Conservation (phyloP, 2,329 filamentous ascomycete genomes). For the Colletotrichum paranaense region DNA sequence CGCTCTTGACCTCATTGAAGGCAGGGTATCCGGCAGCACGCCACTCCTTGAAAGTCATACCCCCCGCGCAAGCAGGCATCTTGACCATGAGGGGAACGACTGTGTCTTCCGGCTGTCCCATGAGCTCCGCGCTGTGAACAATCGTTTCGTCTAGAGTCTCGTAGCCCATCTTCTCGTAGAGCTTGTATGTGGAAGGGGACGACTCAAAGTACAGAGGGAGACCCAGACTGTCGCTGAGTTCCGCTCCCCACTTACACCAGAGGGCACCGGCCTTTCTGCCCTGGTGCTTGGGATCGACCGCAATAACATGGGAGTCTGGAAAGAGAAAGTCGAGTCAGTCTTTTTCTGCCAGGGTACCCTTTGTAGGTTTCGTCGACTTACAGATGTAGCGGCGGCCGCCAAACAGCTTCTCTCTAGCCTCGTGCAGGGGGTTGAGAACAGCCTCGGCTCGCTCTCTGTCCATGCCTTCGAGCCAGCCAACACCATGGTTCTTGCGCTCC, state of each 20-base stretch:
- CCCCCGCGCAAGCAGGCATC: slow-evolving; percentile 49
- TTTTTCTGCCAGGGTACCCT: not conserved
- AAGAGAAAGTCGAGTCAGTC: not conserved
- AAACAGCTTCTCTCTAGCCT: slow-evolving; percentile 53
- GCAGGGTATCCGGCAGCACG: slow-evolving; percentile 33
- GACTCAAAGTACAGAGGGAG: slow-evolving; percentile 61
- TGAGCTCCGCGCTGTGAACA: slow-evolving; percentile 49
- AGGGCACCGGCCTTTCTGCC: slow-evolving; percentile 54
- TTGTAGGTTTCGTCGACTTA: slow-evolving; percentile 41
- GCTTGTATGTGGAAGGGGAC: slow-evolving; percentile 50
- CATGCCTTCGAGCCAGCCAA: slow-evolving; percentile 57
- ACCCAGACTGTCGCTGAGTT: slow-evolving; percentile 47
- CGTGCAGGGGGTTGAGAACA: slow-evolving; percentile 54
- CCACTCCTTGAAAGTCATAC: slow-evolving; percentile 50
- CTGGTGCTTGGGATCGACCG: slow-evolving; percentile 56
- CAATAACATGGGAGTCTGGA: slow-evolving; percentile 54
- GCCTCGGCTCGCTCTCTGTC: slow-evolving; percentile 55
- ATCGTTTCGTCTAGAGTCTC: slow-evolving; percentile 50
- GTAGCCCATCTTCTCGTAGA: slow-evolving; percentile 61
- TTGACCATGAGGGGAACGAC: slow-evolving; percentile 54
- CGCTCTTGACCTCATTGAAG: slow-evolving; percentile 28
- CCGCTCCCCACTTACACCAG: slow-evolving; percentile 54
- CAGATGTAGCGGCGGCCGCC: slow-evolving; percentile 53
- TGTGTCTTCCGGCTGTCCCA: slow-evolving; percentile 49
- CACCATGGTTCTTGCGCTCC: slow-evolving; percentile 55